Conservation (phyloP, 805 yeast species). For the Ascoidea asiatica region DNA sequence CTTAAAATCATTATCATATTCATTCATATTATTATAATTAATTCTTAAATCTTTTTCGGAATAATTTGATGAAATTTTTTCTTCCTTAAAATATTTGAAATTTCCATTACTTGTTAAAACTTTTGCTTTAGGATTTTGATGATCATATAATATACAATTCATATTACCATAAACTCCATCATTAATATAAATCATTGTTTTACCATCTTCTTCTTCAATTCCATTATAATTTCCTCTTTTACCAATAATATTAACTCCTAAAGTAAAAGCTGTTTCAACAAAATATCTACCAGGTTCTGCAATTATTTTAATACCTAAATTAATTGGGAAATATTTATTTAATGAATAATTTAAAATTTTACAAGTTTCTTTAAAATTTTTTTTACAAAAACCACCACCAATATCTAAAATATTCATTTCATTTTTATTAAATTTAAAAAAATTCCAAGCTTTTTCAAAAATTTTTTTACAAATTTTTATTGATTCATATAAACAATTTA, state of each 20-base stretch:
- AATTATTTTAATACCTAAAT: conserved; percentile 34
- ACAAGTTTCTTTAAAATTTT: conserved; percentile 45
- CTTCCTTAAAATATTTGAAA: conserved; percentile 23
- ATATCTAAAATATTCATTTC: conserved; percentile 54
- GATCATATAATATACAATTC: conserved; percentile 90
- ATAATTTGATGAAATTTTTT: conserved; percentile 17
- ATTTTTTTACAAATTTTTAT: conserved; percentile 54
- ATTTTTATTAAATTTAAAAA: conserved; percentile 27
- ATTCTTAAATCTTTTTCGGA: conserved; percentile 10
- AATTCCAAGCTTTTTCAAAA: conserved; percentile 41
- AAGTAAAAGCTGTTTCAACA: conserved; percentile 73
- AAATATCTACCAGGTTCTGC: conserved; percentile 94
- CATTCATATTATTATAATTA: not conserved
- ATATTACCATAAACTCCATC: conserved; percentile 95
- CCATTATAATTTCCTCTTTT: conserved; percentile 35
- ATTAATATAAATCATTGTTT: conserved; percentile 72
- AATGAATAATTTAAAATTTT: conserved; percentile 41
- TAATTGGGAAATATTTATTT: conserved; percentile 43
- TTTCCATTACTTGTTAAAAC: conserved; percentile 44
- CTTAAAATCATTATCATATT: conserved; percentile 15
- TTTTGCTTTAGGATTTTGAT: conserved; percentile 62
- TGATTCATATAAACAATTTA: conserved; percentile 53
- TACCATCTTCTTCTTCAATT: conserved; percentile 16
- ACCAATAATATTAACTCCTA: conserved; percentile 80
- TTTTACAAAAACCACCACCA: conserved; percentile 84